Percentiles rank a stretch among this genome's conserved stretches.
phyloP scores from a whole-genome alignment of 805 yeast species.

The Spathaspora hagerdaliae region DNA sequence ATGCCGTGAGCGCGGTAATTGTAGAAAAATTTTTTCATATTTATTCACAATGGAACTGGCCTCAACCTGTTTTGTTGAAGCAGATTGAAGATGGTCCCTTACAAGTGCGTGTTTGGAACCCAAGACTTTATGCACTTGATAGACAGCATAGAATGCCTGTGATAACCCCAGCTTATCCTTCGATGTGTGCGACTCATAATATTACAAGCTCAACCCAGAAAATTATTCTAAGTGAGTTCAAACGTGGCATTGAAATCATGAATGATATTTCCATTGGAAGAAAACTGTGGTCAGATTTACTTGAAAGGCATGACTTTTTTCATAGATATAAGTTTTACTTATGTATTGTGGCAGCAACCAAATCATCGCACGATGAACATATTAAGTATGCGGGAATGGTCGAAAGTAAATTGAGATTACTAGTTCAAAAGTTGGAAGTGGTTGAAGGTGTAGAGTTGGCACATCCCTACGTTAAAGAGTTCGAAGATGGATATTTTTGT shows the following conservation, averaged over 20 bases:
- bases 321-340: conserved; percentile 80
- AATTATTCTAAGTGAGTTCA: conserved; percentile 73
- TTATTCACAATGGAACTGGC: conserved; percentile 93
- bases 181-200: conserved; percentile 99
- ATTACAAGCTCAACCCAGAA: conserved; percentile 85
- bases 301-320: conserved; percentile 79
- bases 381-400: conserved; percentile 90
- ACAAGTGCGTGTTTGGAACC: conserved; percentile 97
- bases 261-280: conserved; percentile 62
- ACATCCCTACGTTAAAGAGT: conserved; percentile 73
- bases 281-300: conserved; percentile 69
- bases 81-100: conserved; percentile 96
- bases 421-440: conserved; percentile 81
- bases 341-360: conserved; percentile 75
- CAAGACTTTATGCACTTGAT: conserved; percentile 83
- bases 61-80: conserved; percentile 91
- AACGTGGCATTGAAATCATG: conserved; percentile 70
- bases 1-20: conserved; percentile 89
- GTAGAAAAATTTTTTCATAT: conserved; percentile 87
- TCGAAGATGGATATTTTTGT: conserved; percentile 48
- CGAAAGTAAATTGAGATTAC: conserved; percentile 76
- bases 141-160: conserved; percentile 94
- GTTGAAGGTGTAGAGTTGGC: conserved; percentile 74
- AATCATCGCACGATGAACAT: conserved; percentile 74
- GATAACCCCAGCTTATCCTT: conserved; percentile 96